Evolutionary conservation across 2,329 filamentous ascomycete species (phyloP).

Genomic region (Neospermospora avenae): DNA sequence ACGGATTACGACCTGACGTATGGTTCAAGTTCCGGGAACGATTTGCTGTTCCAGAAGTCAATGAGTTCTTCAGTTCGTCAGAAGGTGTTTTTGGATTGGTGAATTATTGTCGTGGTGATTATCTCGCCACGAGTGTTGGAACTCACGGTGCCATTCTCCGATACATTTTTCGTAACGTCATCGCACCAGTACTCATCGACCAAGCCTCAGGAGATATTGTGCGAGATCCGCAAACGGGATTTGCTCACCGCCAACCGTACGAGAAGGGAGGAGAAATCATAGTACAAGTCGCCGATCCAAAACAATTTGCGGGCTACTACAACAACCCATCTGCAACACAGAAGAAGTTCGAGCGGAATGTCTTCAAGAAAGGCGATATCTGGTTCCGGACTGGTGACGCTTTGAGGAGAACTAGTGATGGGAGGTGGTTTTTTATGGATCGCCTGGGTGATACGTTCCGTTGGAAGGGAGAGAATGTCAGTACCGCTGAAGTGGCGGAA

Average conservation of each 20-base stretch:
- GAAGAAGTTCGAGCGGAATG: conserved; percentile 62
- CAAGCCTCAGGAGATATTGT: conserved; percentile 63
- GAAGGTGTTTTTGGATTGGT: conserved; percentile 65
- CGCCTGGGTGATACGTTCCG: conserved; percentile 70
- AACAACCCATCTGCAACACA: conserved; percentile 63
- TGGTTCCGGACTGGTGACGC: conserved; percentile 70
- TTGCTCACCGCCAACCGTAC: conserved; percentile 60
- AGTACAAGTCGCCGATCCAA: conserved; percentile 54
- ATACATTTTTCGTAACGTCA: conserved; percentile 48
- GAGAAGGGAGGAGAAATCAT: conserved; percentile 73
- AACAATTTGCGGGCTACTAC: conserved; percentile 65
- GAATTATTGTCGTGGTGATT: conserved; percentile 60
- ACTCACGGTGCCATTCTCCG: conserved; percentile 66
- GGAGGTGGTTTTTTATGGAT: conserved; percentile 68
- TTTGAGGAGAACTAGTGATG: conserved; percentile 57
- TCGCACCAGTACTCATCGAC: conserved; percentile 67
- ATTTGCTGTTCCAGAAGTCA: conserved; percentile 59
- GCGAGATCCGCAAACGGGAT: conserved; percentile 65
- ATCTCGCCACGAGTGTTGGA: conserved; percentile 61
- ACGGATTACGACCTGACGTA: conserved; percentile 66
- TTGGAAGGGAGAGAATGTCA: conserved; percentile 71
- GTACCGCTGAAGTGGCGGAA: conserved; percentile 64
- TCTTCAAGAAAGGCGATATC: conserved; percentile 64
- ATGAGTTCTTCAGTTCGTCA: conserved; percentile 76
- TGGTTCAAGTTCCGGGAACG: conserved; percentile 62